Evolutionary conservation across 2,329 filamentous ascomycete species (phyloP).

Genomic region (Madurella fahalii): DNA sequence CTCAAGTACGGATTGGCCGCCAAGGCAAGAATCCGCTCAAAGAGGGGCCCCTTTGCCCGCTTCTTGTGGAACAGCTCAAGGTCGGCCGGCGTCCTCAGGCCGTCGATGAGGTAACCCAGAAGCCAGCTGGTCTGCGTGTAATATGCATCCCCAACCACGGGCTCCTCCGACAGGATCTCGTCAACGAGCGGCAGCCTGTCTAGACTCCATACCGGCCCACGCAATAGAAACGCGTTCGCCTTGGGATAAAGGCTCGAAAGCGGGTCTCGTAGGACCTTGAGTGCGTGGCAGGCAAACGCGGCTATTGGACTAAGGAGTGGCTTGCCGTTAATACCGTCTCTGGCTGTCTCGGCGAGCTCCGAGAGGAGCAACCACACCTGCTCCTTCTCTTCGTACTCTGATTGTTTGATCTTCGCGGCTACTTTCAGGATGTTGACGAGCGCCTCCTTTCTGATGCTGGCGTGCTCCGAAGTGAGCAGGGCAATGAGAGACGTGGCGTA

Average conservation of each 20-base stretch:
- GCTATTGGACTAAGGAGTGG: constrained; percentile 69
- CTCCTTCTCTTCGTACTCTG: constrained; percentile 69
- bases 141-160: constrained; percentile 68
- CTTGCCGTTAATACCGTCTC: constrained; percentile 46
- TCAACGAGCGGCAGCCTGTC: constrained; percentile 69
- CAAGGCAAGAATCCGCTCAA: constrained; percentile 70
- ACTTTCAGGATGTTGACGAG: constrained; percentile 64
- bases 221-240: constrained; percentile 77
- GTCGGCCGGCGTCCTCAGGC: constrained; percentile 56
- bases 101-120: constrained; percentile 64
- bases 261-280: constrained; percentile 69
- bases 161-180: constrained; percentile 59
- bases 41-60: constrained; percentile 47
- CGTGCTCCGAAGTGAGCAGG: constrained; percentile 70
- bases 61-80: constrained; percentile 57
- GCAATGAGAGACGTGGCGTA: constrained; percentile 65
- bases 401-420: constrained; percentile 59
- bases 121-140: constrained; percentile 73
- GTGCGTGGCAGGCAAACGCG: constrained; percentile 68
- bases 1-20: constrained; percentile 64
- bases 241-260: constrained; percentile 82
- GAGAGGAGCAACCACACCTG: constrained; percentile 76
- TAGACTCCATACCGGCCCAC: constrained; percentile 69
- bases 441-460: constrained; percentile 75
- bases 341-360: constrained; percentile 73